These are phyloP conservation scores for Bolboschoenoplectus hybrid DNA, from an alignment of 202 grass and related monocot genomes.

Conservation along the genomic window DNA sequence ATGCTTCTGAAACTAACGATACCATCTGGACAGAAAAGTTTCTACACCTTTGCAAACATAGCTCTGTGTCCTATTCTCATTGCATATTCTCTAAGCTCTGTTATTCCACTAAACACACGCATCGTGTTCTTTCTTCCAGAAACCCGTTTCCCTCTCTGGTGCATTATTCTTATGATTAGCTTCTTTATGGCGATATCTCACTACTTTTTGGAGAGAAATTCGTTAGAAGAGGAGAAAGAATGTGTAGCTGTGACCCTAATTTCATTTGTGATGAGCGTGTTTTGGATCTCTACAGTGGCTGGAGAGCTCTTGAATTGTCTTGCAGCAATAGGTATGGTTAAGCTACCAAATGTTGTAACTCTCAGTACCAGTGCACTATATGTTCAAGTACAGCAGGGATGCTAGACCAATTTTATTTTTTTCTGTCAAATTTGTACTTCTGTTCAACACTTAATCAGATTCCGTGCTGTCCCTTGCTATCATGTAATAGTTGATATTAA, in stretches of 20 bases:
- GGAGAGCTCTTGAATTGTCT: conserved; percentile 95
- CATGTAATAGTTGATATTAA: neutral
- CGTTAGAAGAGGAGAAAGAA: conserved; percentile 52
- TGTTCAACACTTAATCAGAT: neutral
- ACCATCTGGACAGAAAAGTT: conserved; percentile 73
- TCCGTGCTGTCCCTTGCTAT: conserved; percentile 1
- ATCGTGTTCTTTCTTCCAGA: conserved; percentile 85
- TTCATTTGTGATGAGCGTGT: conserved; percentile 84
- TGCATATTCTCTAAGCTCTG: conserved; percentile 72
- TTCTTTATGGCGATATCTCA: conserved; percentile 66
- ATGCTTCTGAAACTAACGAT: conserved; percentile 81
- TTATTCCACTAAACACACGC: conserved; percentile 65
- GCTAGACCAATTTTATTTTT: conserved; percentile 15
- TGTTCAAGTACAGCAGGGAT: conserved; percentile 4
- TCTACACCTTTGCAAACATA: conserved; percentile 69
- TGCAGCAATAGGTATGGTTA: conserved; percentile 53
- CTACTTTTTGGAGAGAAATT: conserved; percentile 66
- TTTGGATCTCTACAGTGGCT: conserved; percentile 94
- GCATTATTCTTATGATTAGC: conserved; percentile 65
- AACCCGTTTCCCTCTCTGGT: conserved; percentile 66
- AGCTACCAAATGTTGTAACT: neutral
- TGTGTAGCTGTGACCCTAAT: conserved; percentile 50
- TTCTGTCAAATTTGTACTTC: neutral
- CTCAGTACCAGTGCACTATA: neutral
- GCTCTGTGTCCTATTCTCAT: conserved; percentile 78